Conservation (phyloP, 202 grass and related monocot genomes). For the Zizania palustris region DNA sequence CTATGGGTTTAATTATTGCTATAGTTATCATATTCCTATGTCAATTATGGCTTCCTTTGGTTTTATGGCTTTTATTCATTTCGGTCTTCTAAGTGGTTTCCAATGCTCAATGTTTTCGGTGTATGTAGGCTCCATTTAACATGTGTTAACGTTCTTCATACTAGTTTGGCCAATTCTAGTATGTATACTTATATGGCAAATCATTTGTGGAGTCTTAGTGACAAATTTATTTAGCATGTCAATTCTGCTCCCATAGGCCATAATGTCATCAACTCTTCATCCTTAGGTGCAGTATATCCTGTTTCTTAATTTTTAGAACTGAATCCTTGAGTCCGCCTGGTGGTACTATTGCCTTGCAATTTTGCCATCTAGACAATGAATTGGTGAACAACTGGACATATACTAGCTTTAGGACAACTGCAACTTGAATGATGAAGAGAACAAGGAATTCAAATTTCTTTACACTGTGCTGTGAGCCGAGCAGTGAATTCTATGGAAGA, state of each 20-base stretch:
- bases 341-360: neutral
- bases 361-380: slow-evolving; percentile 12
- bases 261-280: neutral
- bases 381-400: slow-evolving; percentile 3
- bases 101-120: neutral
- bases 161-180: neutral
- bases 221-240: neutral
- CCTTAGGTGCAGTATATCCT: neutral
- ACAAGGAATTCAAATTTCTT: neutral
- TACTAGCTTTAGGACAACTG: neutral
- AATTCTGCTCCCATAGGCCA: slow-evolving; percentile 16
- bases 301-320: neutral
- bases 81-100: neutral
- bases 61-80: slow-evolving; percentile 7
- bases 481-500: neutral
- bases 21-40: neutral
- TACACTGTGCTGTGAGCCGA: neutral
- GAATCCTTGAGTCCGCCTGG: neutral
- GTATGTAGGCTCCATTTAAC: neutral
- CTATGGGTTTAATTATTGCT: neutral
- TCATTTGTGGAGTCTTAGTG: neutral
- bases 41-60: neutral
- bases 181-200: neutral
- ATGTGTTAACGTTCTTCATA: neutral
- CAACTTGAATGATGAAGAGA: neutral